These are phyloP conservation scores for Pythium insidiosum DNA, from an alignment of 352 stramenopile genomes.

Conservation along the genomic window DNA sequence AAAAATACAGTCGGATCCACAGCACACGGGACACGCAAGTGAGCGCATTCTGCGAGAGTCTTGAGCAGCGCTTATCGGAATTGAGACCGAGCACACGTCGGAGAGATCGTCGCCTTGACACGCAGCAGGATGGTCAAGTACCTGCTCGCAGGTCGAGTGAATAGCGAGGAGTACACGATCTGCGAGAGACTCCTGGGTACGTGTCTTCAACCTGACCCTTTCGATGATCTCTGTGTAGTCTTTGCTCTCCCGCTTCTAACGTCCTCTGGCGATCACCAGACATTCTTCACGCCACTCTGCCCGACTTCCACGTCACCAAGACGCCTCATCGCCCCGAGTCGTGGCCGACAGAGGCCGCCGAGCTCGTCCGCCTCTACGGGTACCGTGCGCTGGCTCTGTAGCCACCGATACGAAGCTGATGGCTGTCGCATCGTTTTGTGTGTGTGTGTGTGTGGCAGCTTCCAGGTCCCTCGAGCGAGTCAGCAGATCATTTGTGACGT, in stretches of 20 bases:
- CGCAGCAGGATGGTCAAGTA: constrained; percentile 34
- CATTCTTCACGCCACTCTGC: constrained; percentile 39
- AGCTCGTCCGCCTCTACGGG: constrained; percentile 42
- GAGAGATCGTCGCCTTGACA: neutral
- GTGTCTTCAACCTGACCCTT: neutral
- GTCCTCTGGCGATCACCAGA: constrained; percentile 17
- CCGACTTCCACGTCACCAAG: constrained; percentile 51
- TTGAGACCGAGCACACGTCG: too few species aligned
- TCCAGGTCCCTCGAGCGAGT: constrained; percentile 28
- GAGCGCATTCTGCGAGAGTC: too few species aligned
- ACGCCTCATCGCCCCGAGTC: constrained; percentile 28
- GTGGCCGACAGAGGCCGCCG: constrained; percentile 33
- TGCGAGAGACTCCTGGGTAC: constrained; percentile 63
- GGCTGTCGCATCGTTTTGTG: constrained; percentile 12
- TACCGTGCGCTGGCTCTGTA: constrained; percentile 7
- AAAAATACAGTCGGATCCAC: too few species aligned
- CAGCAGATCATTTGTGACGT: constrained; percentile 53
- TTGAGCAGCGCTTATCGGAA: too few species aligned
- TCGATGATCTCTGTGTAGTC: neutral
- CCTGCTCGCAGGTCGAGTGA: constrained; percentile 53
- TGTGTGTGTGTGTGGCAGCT: constrained; percentile 5
- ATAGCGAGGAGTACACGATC: constrained; percentile 65
- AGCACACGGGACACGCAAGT: too few species aligned
- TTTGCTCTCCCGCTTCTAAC: neutral
- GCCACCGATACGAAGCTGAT: neutral